Evolutionary conservation across 148 eudicot species (phyloP).

Genomic region (Dysphania ambrosioides): DNA sequence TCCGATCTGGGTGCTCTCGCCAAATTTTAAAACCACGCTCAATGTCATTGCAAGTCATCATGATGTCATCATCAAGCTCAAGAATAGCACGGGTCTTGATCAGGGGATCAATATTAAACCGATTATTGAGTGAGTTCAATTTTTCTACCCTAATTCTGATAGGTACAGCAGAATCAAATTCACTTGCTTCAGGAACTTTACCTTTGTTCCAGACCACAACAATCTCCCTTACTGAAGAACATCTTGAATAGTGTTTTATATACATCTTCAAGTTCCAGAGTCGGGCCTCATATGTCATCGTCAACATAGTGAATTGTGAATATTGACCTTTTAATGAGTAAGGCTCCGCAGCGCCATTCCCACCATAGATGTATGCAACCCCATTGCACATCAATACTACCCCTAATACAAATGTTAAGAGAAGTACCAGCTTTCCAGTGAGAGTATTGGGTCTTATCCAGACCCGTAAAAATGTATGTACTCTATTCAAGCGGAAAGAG

Average conservation of each 20-base stretch:
- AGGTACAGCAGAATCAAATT: slow-evolving; percentile 87
- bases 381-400: slow-evolving; percentile 59
- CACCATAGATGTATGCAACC: slow-evolving; percentile 59
- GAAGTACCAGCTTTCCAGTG: slow-evolving; percentile 46
- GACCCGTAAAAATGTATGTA: slow-evolving; percentile 46
- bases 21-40: slow-evolving; percentile 91
- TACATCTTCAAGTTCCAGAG: slow-evolving; percentile 89
- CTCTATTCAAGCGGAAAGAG: slow-evolving; percentile 62
- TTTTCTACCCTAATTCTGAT: slow-evolving; percentile 76
- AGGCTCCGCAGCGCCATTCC: slow-evolving; percentile 75
- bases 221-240: slow-evolving; percentile 88
- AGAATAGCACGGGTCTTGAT: slow-evolving; percentile 78
- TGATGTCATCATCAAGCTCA: slow-evolving; percentile 93
- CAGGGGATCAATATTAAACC: slow-evolving; percentile 62
- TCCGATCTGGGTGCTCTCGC: slow-evolving; percentile 79
- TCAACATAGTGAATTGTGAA: slow-evolving; percentile 81
- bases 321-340: slow-evolving; percentile 61
- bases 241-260: slow-evolving; percentile 82
- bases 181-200: slow-evolving; percentile 46
- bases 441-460: slow-evolving; percentile 62
- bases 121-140: slow-evolving; percentile 78
- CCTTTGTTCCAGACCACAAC: slow-evolving; percentile 97
- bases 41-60: slow-evolving; percentile 86
- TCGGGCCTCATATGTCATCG: slow-evolving; percentile 96
- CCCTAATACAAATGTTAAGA: slow-evolving; percentile 40